Base-by-base conservation (phyloP, 2,329 filamentous ascomycete species). In the Neofusicoccum umdonicola region DNA sequence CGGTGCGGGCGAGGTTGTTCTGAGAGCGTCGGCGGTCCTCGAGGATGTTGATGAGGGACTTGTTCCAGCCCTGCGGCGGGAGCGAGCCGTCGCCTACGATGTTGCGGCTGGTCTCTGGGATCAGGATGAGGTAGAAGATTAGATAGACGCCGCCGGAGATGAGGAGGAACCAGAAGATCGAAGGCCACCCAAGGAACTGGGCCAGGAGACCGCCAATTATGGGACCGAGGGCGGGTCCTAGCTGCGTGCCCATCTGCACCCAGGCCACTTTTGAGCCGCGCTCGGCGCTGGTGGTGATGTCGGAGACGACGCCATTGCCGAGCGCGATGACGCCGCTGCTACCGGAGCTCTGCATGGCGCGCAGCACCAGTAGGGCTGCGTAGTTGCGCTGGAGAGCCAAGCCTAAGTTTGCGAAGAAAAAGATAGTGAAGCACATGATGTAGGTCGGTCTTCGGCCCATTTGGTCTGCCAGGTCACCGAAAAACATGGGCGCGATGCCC, bases 191-290 rank as follows among this genome's bases (percentile, higher is more conserved):
- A 6, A 80, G 71, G 62, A 73, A 79, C 56, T 76, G 69, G 6
- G 71, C 68, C 9, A 92, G 74, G 1, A 90, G 67, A 0, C 88
- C 89, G 13, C 89, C 88, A 3, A 91, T 77, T 0, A 89, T 82
- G 0, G 89, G 88, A 0, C 85, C 79, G 6, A 90, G 71, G 3
- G 80, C 73, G 0, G 79, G 79, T 0, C 77, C 80, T 12, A 82
- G 58, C 44, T 88, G 85, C 62, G 84, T 62, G 79, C 15, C 84
- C 87, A 3, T 81, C 82, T 37, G 83, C n/a, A 88, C 85, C 66
- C 88, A 84, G 58, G 86, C 90, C 79, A 93, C 88, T 71, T 90
- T 93, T 64, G 83, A 85, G 2, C 91, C 91, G 69, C 91, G 81
- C 73, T 94, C 89, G 0, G 85, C 83, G 51, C 84, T 87, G 0